These are phyloP conservation scores for Lolium perenne DNA, from an alignment of 176 grass and related monocot genomes.

Conservation along the genomic window DNA sequence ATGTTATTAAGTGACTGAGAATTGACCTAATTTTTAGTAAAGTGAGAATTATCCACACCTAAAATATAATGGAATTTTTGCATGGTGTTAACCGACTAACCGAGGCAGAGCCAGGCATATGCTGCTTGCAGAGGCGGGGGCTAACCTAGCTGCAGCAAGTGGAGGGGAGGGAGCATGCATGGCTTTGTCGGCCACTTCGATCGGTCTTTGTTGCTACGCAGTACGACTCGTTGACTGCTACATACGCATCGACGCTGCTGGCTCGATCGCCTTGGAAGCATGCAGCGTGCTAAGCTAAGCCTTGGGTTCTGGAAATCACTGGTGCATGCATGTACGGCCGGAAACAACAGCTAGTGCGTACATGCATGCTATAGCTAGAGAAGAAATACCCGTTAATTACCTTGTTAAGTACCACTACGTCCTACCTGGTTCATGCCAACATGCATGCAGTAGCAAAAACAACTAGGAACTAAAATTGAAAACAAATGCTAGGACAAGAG, in stretches of 20 bases:
- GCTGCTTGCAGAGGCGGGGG: constrained; percentile 39
- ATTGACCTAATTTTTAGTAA: too few species aligned
- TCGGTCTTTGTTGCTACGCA: constrained; percentile 37
- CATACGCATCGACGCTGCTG: constrained; percentile 37
- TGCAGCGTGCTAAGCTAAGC: constrained; percentile 47
- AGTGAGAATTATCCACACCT: too few species aligned
- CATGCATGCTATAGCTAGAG: background rate
- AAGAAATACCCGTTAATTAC: background rate
- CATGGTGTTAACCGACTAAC: background rate
- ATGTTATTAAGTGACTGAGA: too few species aligned
- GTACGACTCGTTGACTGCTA: constrained; percentile 41
- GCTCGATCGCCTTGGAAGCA: constrained; percentile 48
- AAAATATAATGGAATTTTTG: background rate
- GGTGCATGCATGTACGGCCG: background rate
- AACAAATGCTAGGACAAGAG: background rate
- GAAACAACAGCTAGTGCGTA: constrained; percentile 24
- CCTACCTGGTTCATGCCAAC: background rate
- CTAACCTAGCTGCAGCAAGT: constrained; percentile 37
- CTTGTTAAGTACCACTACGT: background rate
- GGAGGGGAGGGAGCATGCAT: constrained; percentile 52
- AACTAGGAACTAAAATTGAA: background rate
- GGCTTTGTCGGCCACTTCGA: constrained; percentile 82
- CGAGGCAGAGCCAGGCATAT: constrained; percentile 30
- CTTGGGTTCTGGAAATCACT: constrained; percentile 39
- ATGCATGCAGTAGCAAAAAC: background rate